phyloP scores from a whole-genome alignment of 805 yeast genomes.

The Ogataea corticis region DNA sequence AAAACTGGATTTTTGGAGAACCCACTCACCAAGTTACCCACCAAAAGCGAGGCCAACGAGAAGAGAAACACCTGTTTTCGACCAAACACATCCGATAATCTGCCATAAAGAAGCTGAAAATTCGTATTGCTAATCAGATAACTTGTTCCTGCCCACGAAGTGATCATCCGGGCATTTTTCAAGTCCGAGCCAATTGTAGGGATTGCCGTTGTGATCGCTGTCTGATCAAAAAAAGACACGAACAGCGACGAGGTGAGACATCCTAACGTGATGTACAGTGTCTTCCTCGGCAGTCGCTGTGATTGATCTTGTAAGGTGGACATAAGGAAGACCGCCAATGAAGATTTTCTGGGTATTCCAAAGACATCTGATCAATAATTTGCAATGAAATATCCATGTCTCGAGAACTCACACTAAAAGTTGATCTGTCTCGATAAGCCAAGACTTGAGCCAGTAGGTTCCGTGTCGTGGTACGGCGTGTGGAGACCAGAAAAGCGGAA shows the following conservation, averaged over 20 bases:
- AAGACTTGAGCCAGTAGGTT: too few relatives aligned
- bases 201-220: slow-evolving; percentile 49
- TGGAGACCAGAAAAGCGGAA: too few relatives aligned
- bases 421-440: not conserved
- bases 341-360: too few relatives aligned
- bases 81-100: slow-evolving; percentile 56
- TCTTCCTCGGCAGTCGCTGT: slow-evolving; percentile 16
- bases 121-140: slow-evolving; percentile 50
- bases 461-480: too few relatives aligned
- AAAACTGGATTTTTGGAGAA: slow-evolving; percentile 47
- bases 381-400: too few relatives aligned
- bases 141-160: slow-evolving; percentile 57
- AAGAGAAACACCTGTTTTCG: slow-evolving; percentile 45
- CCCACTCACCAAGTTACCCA: slow-evolving; percentile 52
- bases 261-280: slow-evolving; percentile 16
- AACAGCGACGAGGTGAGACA: slow-evolving; percentile 22
- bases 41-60: slow-evolving; percentile 39
- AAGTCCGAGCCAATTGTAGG: slow-evolving; percentile 48
- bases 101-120: slow-evolving; percentile 54
- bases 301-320: slow-evolving; percentile 22
- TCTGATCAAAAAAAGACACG: slow-evolving; percentile 49
- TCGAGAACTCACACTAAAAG: too few relatives aligned
- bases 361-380: too few relatives aligned
- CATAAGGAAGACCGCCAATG: not conserved
- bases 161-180: slow-evolving; percentile 44